phyloP scores from a whole-genome alignment of 2,329 filamentous ascomycete genomes.

The Zymoseptoria brevis region DNA sequence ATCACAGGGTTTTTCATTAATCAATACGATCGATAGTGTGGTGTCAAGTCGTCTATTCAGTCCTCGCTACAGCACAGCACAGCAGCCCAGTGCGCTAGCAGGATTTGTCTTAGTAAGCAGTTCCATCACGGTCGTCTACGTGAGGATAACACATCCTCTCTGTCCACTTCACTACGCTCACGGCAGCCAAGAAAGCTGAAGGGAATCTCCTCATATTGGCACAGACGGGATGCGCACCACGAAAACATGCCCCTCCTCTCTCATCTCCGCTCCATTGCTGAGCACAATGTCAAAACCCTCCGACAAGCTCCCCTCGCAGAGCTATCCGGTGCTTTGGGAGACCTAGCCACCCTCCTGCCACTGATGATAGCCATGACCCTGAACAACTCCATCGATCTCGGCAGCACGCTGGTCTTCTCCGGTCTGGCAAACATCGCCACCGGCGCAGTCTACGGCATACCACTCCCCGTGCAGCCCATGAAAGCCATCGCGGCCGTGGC shows the following conservation, averaged over 20 bases:
- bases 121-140: too few relatives aligned
- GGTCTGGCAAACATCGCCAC: conserved; percentile 81
- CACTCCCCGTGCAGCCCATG: conserved; percentile 83
- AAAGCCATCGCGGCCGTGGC: conserved; percentile 86
- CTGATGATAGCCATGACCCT: conserved; percentile 79
- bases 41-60: too few relatives aligned
- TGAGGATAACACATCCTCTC: too few relatives aligned
- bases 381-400: conserved; percentile 69
- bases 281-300: conserved; percentile 51
- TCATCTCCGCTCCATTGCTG: conserved; percentile 21
- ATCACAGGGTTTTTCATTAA: too few relatives aligned
- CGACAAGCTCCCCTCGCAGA: conserved; percentile 56
- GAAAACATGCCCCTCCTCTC: conserved; percentile 9
- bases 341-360: conserved; percentile 81
- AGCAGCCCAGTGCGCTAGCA: too few relatives aligned
- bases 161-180: too few relatives aligned
- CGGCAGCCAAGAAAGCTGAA: background rate
- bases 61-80: too few relatives aligned
- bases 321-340: conserved; percentile 80
- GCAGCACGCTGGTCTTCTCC: conserved; percentile 79
- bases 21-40: too few relatives aligned
- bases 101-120: too few relatives aligned
- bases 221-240: background rate
- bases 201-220: background rate
- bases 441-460: conserved; percentile 75